A percentile compares a stretch with the other conserved stretches of the same genome.
These are phyloP conservation scores for Cinnamomum chago DNA, from an alignment of 164 flowering plant species.

Conservation along the genomic window DNA sequence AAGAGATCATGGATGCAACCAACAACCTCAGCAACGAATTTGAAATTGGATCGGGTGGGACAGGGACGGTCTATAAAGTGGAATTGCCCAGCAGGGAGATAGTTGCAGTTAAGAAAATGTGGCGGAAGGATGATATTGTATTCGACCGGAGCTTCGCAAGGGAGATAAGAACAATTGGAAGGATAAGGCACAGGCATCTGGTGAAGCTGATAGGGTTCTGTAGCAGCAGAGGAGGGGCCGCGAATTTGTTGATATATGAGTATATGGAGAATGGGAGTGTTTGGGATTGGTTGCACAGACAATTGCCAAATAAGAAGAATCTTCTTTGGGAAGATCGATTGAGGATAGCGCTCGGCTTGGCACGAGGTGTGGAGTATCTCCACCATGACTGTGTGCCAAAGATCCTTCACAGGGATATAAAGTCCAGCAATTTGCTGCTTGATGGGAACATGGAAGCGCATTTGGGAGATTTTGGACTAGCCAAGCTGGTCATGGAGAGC, in stretches of 20 bases:
- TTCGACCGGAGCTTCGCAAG: constrained; percentile 70
- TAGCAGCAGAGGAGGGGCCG: constrained; percentile 41
- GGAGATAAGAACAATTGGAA: constrained; percentile 80
- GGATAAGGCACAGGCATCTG: constrained; percentile 89
- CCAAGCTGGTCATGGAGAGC: constrained; percentile 50
- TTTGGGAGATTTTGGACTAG: constrained; percentile 94
- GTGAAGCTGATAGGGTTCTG: constrained; percentile 83
- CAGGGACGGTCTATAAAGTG: constrained; percentile 80
- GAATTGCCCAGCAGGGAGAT: constrained; percentile 60
- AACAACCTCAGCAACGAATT: constrained; percentile 67
- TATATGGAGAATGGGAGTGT: constrained; percentile 95
- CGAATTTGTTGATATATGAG: constrained; percentile 75
- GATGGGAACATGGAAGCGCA: constrained; percentile 92
- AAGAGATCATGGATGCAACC: constrained; percentile 86
- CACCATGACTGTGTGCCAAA: constrained; percentile 92
- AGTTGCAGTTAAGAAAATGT: constrained; percentile 85
- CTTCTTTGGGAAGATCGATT: constrained; percentile 76
- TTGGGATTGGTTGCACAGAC: constrained; percentile 89
- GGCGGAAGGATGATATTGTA: constrained; percentile 56
- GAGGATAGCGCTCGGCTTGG: constrained; percentile 76
- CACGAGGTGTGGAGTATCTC: constrained; percentile 84
- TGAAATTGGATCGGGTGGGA: constrained; percentile 87
- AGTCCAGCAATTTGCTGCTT: constrained; percentile 80
- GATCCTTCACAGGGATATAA: constrained; percentile 90
- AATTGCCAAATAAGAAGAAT: constrained; percentile 34